Conservation (phyloP, 2,329 filamentous ascomycete species). For the Pseudohalonectria lignicola region DNA sequence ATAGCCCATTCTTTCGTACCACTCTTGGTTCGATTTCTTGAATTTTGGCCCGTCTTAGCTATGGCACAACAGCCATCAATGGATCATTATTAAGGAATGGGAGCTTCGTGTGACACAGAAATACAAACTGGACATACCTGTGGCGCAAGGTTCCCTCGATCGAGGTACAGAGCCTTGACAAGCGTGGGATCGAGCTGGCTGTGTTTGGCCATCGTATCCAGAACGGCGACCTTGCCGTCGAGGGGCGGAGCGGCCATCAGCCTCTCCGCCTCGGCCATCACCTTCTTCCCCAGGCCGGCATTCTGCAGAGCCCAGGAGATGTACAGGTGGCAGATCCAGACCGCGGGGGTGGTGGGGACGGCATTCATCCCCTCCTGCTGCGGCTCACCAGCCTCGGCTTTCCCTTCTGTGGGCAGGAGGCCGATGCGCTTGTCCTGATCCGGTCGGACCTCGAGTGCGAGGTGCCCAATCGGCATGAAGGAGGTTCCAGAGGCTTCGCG, state of each 20-base stretch:
- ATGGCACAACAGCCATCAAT: too few relatives aligned
- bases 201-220: slow-evolving; percentile 22
- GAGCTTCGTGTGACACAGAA: not conserved
- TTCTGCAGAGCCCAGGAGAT: slow-evolving; percentile 25
- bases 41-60: too few relatives aligned
- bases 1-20: slow-evolving; percentile 19
- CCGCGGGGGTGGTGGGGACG: slow-evolving; percentile 17
- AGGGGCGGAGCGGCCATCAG: slow-evolving; percentile 19
- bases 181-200: slow-evolving; percentile 15
- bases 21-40: slow-evolving; percentile 15
- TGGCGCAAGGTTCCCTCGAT: slow-evolving; percentile 14
- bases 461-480: slow-evolving; percentile 27
- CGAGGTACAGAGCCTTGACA: slow-evolving; percentile 14
- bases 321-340: slow-evolving; percentile 28
- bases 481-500: slow-evolving; percentile 16
- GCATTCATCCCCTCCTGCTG: too few relatives aligned
- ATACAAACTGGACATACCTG: slow-evolving; percentile 9
- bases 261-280: slow-evolving; percentile 23
- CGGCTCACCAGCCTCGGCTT: too few relatives aligned
- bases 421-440: slow-evolving; percentile 18
- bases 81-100: too few relatives aligned
- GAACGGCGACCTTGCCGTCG: slow-evolving; percentile 18
- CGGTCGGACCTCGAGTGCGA: slow-evolving; percentile 21
- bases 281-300: slow-evolving; percentile 21
- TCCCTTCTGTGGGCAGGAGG: too few relatives aligned